phyloP scores from a whole-genome alignment of 805 yeast genomes.

The Priceomyces fermenticarens region DNA sequence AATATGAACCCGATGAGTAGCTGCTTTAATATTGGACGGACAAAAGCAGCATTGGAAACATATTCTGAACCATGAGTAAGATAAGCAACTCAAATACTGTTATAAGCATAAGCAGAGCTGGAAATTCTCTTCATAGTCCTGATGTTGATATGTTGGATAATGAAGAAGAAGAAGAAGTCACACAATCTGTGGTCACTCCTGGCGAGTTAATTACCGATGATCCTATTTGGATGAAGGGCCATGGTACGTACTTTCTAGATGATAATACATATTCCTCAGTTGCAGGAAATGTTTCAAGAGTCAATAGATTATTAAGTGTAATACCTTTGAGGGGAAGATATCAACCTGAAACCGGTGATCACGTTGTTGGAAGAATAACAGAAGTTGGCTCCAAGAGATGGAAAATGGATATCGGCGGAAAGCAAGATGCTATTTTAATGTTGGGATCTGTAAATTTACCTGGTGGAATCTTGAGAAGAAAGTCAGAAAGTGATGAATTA shows the following conservation, averaged over 20 bases:
- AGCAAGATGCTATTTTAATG: constrained; percentile 87
- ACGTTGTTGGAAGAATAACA: constrained; percentile 86
- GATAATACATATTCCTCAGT: constrained; percentile 84
- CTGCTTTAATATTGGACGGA: too few species aligned
- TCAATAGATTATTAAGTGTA: constrained; percentile 83
- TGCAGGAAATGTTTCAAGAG: constrained; percentile 85
- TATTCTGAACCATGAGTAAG: too few species aligned
- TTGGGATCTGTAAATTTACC: constrained; percentile 95
- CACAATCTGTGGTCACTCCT: constrained; percentile 69
- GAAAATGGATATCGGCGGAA: constrained; percentile 97
- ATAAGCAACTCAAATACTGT: constrained; percentile 12
- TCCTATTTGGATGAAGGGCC: constrained; percentile 98
- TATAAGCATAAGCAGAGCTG: constrained; percentile 36
- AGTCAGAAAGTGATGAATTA: constrained; percentile 91
- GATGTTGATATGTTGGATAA: constrained; percentile 44
- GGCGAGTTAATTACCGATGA: constrained; percentile 97
- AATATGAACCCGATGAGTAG: too few species aligned
- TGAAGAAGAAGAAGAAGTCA: constrained; percentile 13
- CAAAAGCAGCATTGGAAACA: too few species aligned
- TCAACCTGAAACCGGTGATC: constrained; percentile 95
- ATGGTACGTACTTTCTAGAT: constrained; percentile 83
- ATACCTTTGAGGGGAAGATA: constrained; percentile 84
- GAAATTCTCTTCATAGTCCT: constrained; percentile 23
- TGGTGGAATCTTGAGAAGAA: constrained; percentile 93
- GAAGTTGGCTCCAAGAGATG: constrained; percentile 94